Conservation (phyloP, 2,329 filamentous ascomycete species). For the Epichloe sibirici region DNA sequence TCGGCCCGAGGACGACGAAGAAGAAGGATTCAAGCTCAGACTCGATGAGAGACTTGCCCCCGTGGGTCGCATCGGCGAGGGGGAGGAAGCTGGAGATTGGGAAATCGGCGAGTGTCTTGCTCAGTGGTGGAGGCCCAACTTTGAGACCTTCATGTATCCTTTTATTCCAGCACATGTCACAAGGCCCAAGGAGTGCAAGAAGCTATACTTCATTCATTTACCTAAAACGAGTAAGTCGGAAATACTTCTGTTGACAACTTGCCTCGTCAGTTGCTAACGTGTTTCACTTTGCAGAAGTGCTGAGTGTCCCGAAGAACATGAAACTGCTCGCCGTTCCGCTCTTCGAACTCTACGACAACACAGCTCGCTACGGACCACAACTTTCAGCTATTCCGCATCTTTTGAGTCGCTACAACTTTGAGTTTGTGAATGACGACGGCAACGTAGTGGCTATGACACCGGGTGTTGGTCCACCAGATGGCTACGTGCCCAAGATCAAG, state of each 20-base stretch:
- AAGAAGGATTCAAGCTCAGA: conserved; percentile 85
- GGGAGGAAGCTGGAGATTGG: conserved; percentile 75
- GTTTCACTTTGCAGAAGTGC: conserved; percentile 51
- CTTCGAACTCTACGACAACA: conserved; percentile 98
- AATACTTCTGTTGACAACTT: neutral
- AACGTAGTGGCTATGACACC: conserved; percentile 78
- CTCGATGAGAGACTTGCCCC: conserved; percentile 90
- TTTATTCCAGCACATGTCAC: conserved; percentile 95
- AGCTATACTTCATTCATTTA: conserved; percentile 92
- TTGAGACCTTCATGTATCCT: conserved; percentile 99
- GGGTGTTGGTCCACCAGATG: conserved; percentile 46
- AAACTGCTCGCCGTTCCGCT: conserved; percentile 93
- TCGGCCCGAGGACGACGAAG: conserved; percentile 76
- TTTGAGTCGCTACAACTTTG: conserved; percentile 90
- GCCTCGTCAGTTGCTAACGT: neutral
- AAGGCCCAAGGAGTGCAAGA: conserved; percentile 96
- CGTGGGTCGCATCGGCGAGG: conserved; percentile 74
- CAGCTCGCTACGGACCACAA: conserved; percentile 85
- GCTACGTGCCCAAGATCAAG: conserved; percentile 51
- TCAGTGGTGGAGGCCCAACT: conserved; percentile 98
- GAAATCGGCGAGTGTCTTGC: conserved; percentile 87
- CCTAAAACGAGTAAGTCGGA: conserved; percentile 67
- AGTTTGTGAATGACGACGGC: conserved; percentile 89
- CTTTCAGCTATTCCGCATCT: conserved; percentile 93
- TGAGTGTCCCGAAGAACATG: conserved; percentile 99